Evolutionary conservation across 2,329 filamentous ascomycete species (phyloP).

Genomic region (Talaromyces albobiverticillius): DNA sequence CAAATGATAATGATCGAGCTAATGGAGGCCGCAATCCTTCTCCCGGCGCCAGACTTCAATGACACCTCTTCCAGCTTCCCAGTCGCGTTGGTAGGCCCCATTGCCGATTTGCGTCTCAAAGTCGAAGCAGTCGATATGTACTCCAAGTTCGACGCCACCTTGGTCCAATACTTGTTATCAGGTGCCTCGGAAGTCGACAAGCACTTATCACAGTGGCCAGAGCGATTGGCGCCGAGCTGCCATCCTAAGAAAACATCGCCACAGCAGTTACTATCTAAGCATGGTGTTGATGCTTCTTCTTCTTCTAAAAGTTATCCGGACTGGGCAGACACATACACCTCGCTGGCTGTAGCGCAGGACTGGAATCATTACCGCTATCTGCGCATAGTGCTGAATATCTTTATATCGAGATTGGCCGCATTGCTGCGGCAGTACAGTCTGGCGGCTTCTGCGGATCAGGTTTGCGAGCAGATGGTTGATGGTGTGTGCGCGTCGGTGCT

Average conservation of each 20-base stretch:
- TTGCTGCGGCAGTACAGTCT: neutral
- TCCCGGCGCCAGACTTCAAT: neutral
- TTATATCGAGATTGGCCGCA: constrained; percentile 7
- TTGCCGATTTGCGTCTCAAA: neutral
- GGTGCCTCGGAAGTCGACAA: neutral
- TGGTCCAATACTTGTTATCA: neutral
- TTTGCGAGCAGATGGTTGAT: constrained; percentile 9
- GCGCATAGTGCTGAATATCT: constrained; percentile 6
- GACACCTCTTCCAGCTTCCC: neutral
- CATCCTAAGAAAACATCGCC: neutral
- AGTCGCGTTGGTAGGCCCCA: neutral
- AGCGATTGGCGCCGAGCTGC: neutral
- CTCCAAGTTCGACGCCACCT: neutral
- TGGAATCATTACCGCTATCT: constrained; percentile 9
- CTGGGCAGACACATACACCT: constrained; percentile 7
- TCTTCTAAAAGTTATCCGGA: neutral
- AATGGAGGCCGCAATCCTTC: neutral
- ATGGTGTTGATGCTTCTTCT: no score
- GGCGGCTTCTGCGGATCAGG: constrained; percentile 1
- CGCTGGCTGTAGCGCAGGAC: constrained; percentile 1
- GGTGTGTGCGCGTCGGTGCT: constrained; percentile 1
- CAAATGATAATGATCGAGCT: neutral
- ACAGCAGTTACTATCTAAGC: neutral
- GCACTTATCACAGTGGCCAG: constrained; percentile 6
- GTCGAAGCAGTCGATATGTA: neutral